Conservation (phyloP, 2,329 filamentous ascomycete genomes). For the Clarireedia sp. region DNA sequence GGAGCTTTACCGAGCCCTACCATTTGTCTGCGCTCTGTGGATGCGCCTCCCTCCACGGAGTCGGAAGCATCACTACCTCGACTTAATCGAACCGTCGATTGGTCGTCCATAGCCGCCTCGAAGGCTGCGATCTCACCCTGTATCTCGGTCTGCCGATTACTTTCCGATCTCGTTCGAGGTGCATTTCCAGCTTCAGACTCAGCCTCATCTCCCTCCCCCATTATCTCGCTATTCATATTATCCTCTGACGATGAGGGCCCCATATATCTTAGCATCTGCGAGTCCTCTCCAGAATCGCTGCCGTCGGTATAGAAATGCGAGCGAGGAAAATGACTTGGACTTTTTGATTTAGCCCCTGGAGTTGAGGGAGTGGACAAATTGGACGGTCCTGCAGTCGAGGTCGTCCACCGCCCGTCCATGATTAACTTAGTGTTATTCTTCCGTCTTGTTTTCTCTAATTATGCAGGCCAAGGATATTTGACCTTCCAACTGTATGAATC, state of each 20-base stretch:
- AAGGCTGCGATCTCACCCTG: neutral
- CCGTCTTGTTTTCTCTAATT: neutral
- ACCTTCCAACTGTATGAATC: neutral
- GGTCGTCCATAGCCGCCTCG: slow-evolving; percentile 3
- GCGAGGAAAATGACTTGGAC: slow-evolving; percentile 5
- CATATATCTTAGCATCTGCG: slow-evolving; percentile 6
- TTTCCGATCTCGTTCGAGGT: neutral
- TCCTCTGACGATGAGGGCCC: slow-evolving; percentile 9
- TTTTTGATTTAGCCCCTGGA: neutral
- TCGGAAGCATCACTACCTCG: slow-evolving; percentile 1
- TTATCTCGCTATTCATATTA: slow-evolving; percentile 8
- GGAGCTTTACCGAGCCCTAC: slow-evolving; percentile 4
- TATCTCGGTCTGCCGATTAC: neutral
- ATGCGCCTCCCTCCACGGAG: neutral
- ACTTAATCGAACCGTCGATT: slow-evolving; percentile 5
- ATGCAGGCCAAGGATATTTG: neutral
- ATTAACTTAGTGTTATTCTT: neutral
- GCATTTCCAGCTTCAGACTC: slow-evolving; percentile 1
- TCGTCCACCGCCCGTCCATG: slow-evolving; percentile 3
- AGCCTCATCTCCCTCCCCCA: neutral
- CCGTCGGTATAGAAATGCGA: slow-evolving; percentile 7
- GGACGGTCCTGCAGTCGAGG: neutral
- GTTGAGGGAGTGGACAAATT: neutral
- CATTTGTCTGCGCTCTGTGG: neutral
- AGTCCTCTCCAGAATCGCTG: slow-evolving; percentile 8